These are phyloP conservation scores for Neurospora sp. DNA, from an alignment of 495 filamentous ascomycete genomes.

Conservation along the genomic window DNA sequence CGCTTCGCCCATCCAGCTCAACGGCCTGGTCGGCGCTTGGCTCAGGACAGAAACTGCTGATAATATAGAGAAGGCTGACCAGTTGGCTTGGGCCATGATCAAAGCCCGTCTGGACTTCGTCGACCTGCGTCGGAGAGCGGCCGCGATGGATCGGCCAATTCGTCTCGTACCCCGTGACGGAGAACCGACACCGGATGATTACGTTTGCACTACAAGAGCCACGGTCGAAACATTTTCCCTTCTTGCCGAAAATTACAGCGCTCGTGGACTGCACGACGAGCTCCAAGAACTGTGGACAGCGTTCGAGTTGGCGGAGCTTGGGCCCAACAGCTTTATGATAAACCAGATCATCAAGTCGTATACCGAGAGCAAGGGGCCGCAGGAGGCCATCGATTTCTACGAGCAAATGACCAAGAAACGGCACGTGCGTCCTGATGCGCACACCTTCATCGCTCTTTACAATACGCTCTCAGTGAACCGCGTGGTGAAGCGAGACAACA, in stretches of 20 bases:
- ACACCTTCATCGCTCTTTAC: constrained; percentile 63
- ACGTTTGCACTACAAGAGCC: constrained; percentile 33
- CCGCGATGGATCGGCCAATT: constrained; percentile 1
- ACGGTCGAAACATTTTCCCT: constrained; percentile 70
- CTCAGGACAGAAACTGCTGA: constrained; percentile 46
- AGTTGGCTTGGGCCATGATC: constrained; percentile 69
- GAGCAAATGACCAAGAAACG: constrained; percentile 26
- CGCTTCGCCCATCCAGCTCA: constrained; percentile 59
- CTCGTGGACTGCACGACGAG: constrained; percentile 45
- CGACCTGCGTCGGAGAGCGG: constrained; percentile 18
- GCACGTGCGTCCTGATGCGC: constrained; percentile 47
- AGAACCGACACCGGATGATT: constrained; percentile 15
- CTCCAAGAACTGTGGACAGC: constrained; percentile 47
- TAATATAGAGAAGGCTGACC: constrained; percentile 52
- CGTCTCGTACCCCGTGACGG: constrained; percentile 21
- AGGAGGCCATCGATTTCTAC: constrained; percentile 47
- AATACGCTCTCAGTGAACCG: constrained; percentile 35
- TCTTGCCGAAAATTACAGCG: constrained; percentile 60
- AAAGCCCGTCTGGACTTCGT: constrained; percentile 52
- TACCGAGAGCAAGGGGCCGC: constrained; percentile 41
- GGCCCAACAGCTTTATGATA: constrained; percentile 59
- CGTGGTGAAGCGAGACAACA: constrained; percentile 25
- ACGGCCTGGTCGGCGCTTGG: constrained; percentile 68
- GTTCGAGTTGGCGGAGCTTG: constrained; percentile 48
- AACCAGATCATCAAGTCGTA: constrained; percentile 62